Evolutionary conservation across 1,284 basidiomycete species (phyloP).

Genomic region (Volvariella volvacea): DNA sequence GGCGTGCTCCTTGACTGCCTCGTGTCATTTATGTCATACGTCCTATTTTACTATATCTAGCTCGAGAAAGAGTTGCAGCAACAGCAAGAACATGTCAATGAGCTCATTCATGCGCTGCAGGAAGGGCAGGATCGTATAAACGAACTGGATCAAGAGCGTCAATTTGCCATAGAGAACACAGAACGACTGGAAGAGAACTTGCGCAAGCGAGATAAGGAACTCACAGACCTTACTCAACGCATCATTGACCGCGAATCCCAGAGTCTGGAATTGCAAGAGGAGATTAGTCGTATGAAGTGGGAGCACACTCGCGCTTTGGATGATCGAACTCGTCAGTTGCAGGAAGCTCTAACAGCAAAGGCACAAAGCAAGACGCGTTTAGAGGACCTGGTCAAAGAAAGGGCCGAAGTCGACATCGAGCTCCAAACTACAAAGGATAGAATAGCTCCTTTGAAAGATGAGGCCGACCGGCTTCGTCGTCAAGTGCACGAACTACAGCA

Average conservation of each 20-base stretch:
- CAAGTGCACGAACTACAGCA: constrained; percentile 69
- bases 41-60: too few species aligned
- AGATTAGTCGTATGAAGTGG: constrained; percentile 44
- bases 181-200: constrained; percentile 52
- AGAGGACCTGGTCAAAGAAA: constrained; percentile 42
- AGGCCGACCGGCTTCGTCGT: constrained; percentile 55
- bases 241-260: constrained; percentile 40
- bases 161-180: constrained; percentile 43
- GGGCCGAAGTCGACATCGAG: constrained; percentile 47
- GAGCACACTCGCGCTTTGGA: constrained; percentile 46
- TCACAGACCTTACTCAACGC: constrained; percentile 24
- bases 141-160: constrained; percentile 49
- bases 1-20: constrained; percentile 9
- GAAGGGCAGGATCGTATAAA: constrained; percentile 51
- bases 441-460: constrained; percentile 46
- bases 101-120: constrained; percentile 41
- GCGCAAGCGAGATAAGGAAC: constrained; percentile 30
- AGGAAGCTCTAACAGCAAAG: constrained; percentile 43
- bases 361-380: constrained; percentile 38
- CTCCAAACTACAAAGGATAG: constrained; percentile 40
- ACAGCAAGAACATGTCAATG: constrained; percentile 40
- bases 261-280: constrained; percentile 47
- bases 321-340: constrained; percentile 42
- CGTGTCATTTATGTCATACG: too few species aligned
- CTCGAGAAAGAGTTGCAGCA: constrained; percentile 43